Conservation (phyloP, 1,284 basidiomycete species). For the Gomphus sp. region DNA sequence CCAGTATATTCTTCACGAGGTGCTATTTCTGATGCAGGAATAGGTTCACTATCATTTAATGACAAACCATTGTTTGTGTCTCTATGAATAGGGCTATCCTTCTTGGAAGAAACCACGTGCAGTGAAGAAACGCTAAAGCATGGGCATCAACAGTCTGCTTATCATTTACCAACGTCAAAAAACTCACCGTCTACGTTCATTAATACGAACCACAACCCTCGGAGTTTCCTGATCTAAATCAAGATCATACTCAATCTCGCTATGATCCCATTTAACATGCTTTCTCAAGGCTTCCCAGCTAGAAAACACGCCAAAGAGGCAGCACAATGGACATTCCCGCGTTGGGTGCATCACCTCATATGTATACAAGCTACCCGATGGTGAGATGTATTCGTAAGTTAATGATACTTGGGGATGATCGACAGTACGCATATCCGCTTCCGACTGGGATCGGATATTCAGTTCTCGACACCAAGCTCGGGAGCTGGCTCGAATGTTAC, state of each 20-base stretch:
- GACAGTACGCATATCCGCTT: slow-evolving; percentile 6
- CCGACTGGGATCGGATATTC: slow-evolving; percentile 16
- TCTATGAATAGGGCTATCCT: neutral
- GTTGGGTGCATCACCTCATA: slow-evolving; percentile 16
- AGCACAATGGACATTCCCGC: slow-evolving; percentile 58
- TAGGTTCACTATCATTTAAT: neutral
- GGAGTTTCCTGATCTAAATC: neutral
- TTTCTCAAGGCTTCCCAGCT: slow-evolving; percentile 39
- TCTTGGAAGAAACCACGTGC: neutral
- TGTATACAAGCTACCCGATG: slow-evolving; percentile 11
- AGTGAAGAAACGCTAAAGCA: neutral
- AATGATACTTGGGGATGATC: neutral
- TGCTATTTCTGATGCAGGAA: neutral
- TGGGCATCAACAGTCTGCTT: neutral
- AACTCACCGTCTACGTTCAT: neutral
- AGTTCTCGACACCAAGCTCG: slow-evolving; percentile 23
- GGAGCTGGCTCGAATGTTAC: slow-evolving; percentile 42
- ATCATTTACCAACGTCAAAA: neutral
- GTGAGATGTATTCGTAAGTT: neutral
- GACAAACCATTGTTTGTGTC: neutral
- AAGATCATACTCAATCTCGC: slow-evolving; percentile 33
- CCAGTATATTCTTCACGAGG: neutral
- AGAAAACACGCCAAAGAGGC: slow-evolving; percentile 37
- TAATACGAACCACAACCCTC: neutral
- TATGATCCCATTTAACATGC: slow-evolving; percentile 51